These are phyloP conservation scores for Neurospora pannonica DNA, from an alignment of 495 filamentous ascomycete genomes.

Conservation along the genomic window DNA sequence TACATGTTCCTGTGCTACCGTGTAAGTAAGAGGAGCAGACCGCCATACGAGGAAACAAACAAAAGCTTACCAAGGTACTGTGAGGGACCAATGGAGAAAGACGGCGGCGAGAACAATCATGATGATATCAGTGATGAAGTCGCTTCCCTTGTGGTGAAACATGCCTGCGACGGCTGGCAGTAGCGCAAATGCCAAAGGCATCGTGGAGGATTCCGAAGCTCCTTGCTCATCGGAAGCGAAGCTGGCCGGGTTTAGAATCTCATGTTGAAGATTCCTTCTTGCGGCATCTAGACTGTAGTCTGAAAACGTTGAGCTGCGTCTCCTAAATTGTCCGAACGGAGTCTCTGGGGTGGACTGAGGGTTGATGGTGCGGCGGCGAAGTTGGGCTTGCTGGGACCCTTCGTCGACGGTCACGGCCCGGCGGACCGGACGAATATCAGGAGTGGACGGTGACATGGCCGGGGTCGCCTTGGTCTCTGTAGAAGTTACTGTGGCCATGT, in stretches of 20 bases:
- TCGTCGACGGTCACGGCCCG: constrained; percentile 28
- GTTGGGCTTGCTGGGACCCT: constrained; percentile 9
- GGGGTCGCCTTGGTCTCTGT: constrained; percentile 5
- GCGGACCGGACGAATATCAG: constrained; percentile 19
- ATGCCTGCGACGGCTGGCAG: constrained; percentile 78
- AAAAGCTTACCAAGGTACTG: constrained; percentile 66
- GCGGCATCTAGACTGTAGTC: constrained; percentile 59
- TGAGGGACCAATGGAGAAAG: constrained; percentile 90
- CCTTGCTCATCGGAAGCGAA: constrained; percentile 5
- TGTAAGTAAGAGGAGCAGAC: constrained; percentile 5
- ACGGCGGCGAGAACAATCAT: constrained; percentile 68
- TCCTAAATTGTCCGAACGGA: constrained; percentile 27
- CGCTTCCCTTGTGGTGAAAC: constrained; percentile 74
- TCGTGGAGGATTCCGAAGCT: constrained; percentile 52
- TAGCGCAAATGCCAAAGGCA: constrained; percentile 72
- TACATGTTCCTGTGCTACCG: constrained; percentile 72
- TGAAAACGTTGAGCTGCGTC: constrained; percentile 69
- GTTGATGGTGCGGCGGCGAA: constrained; percentile 2
- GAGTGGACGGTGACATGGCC: constrained; percentile 10
- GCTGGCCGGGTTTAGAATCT: constrained; percentile 58
- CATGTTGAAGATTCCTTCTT: constrained; percentile 56
- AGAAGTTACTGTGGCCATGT: neutral
- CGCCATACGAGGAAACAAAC: neutral
- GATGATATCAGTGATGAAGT: constrained; percentile 74
- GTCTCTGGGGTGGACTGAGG: constrained; percentile 12